phyloP scores from a whole-genome alignment of 805 yeast species.

The Candida nemodendra region DNA sequence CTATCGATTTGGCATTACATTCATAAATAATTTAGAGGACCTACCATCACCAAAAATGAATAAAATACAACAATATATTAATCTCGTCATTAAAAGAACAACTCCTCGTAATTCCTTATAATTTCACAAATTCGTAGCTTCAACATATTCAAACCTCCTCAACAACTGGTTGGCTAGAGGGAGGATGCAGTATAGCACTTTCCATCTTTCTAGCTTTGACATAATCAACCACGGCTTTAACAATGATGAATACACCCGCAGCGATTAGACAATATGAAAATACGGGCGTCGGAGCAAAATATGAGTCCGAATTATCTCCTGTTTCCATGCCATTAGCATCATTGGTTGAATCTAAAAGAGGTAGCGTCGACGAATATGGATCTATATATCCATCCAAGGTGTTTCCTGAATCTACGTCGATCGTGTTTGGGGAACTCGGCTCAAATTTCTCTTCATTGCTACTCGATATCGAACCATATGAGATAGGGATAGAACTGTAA shows the following conservation, averaged over 20 bases:
- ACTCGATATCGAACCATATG: constrained; percentile 24
- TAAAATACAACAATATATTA: too few species aligned
- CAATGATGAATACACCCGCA: constrained; percentile 63
- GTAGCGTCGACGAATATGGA: constrained; percentile 25
- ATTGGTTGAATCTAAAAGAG: constrained; percentile 7
- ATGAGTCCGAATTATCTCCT: constrained; percentile 1
- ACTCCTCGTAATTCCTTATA: too few species aligned
- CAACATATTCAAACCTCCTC: constrained; percentile 5
- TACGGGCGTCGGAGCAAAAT: constrained; percentile 41
- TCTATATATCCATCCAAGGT: constrained; percentile 28
- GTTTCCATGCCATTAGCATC: constrained; percentile 9
- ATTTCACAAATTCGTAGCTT: too few species aligned
- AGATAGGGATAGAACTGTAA: constrained; percentile 49
- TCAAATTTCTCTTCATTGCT: constrained; percentile 39
- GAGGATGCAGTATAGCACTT: constrained; percentile 41
- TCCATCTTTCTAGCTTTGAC: constrained; percentile 77
- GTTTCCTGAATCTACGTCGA: constrained; percentile 37
- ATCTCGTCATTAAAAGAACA: too few species aligned
- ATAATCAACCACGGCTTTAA: constrained; percentile 72
- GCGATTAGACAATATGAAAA: constrained; percentile 63
- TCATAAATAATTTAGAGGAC: too few species aligned
- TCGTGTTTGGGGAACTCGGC: constrained; percentile 58
- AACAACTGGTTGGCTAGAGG: constrained; percentile 1
- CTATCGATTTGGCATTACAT: too few species aligned
- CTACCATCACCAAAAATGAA: too few species aligned